These are phyloP conservation scores for Gremmenia infestans DNA, from an alignment of 2,329 filamentous ascomycete species.

Conservation along the genomic window DNA sequence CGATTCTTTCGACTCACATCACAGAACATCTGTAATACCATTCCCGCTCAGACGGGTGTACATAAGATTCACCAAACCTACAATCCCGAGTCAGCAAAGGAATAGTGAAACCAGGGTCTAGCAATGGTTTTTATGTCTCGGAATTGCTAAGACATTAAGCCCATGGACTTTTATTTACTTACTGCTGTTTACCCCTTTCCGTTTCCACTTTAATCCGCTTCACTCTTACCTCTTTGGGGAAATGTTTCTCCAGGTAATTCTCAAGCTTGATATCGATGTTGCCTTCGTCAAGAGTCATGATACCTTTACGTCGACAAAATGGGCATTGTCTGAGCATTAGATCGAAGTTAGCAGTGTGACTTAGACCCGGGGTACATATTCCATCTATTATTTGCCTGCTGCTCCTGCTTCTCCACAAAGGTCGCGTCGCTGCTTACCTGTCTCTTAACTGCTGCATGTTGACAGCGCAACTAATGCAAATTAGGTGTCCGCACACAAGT, in stretches of 20 bases:
- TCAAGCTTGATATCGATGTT: slow-evolving; percentile 66
- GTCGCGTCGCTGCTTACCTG: slow-evolving; percentile 27
- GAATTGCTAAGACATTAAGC: too few species aligned
- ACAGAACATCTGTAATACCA: slow-evolving; percentile 40
- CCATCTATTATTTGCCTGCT: slow-evolving; percentile 39
- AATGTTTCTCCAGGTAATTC: slow-evolving; percentile 69
- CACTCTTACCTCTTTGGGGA: slow-evolving; percentile 63
- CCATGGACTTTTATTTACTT: slow-evolving; percentile 34
- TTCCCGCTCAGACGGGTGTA: slow-evolving; percentile 37
- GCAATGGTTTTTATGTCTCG: too few species aligned
- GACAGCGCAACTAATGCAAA: slow-evolving; percentile 80
- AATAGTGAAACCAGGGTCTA: too few species aligned
- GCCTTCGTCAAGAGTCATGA: slow-evolving; percentile 36
- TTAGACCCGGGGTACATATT: too few species aligned
- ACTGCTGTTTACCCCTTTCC: slow-evolving; percentile 68
- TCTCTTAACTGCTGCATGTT: slow-evolving; percentile 69
- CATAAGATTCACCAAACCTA: too few species aligned
- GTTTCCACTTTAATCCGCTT: slow-evolving; percentile 69
- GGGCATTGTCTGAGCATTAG: too few species aligned
- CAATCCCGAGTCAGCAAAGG: too few species aligned
- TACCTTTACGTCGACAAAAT: neutral
- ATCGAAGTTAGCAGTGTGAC: neutral
- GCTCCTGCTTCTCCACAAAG: slow-evolving; percentile 50
- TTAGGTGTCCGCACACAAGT: slow-evolving; percentile 68
- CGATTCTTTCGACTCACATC: slow-evolving; percentile 41